Base-by-base conservation (phyloP, 2,329 filamentous ascomycete species). In the Kalmusia sp. region DNA sequence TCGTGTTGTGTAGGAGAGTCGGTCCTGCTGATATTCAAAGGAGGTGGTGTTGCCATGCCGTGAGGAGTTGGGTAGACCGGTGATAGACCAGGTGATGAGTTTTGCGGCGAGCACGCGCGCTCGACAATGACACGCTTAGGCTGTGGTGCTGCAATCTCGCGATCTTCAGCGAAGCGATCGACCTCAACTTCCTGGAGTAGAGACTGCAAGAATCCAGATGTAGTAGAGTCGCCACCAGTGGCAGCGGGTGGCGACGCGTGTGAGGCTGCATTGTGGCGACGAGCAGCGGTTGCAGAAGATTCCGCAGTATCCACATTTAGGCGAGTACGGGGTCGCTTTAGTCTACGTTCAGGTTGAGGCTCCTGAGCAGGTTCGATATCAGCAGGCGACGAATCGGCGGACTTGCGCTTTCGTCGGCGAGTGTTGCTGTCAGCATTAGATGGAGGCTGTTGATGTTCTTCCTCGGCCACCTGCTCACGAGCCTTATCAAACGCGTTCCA, bases 401-500 rank as follows among this genome's bases (percentile, higher is more conserved):
- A 96, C 69, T 92, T 95, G 47, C 92, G 86, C 77, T 96, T 92
- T 54, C 90, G 86, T 46, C 80, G 78, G 56, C 78, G 81, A 35
- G 83, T 75, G 52, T 58, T 66, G 44, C 59, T 67, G 33, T 53
- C 62, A n/a, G 58, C 55, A 35, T 55, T 64, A 15, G 50, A 51
- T 61, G 14, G 65, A 54, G 25, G 65, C 48, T 28, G 64, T 54
- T 48, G 56, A 24, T 52, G 62, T 8, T 65, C 64, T 14, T 58
- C 47, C 44, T 70, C 65, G 7, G 63, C 63, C n/a, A 71, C 59
- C 74, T 56, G 82, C 55, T 93, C 88, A 59, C 91, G 84, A 37
- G 91, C 92, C 71, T 88, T 90, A 63, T 97, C 93, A 58, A 98
- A 88, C 17, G 90, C 92, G 57, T 92, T 91, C 95, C 93, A 97